A percentile compares a stretch with the other conserved stretches of the same genome.
Conservation (phyloP, 148 eudicot genomes). For the Rhododendron mucronatum region DNA sequence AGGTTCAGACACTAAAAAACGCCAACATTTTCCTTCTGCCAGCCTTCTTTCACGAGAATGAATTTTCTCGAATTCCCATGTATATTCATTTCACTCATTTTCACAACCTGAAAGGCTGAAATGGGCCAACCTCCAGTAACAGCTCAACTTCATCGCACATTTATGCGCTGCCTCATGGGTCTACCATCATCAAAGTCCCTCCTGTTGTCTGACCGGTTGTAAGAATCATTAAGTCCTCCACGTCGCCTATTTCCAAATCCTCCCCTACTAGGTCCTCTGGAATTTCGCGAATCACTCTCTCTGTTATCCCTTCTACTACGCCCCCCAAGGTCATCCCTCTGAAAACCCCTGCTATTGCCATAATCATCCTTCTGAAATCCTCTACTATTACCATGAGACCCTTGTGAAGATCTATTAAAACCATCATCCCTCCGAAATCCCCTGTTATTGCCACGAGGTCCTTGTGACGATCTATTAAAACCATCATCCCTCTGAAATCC, state of each 20-base stretch:
- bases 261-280: slow-evolving; percentile 18
- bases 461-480: slow-evolving; percentile 32
- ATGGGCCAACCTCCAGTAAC: neutral
- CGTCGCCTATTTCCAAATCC: slow-evolving; percentile 30
- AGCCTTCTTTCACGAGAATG: neutral
- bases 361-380: slow-evolving; percentile 1
- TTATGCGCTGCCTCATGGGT: slow-evolving; percentile 38
- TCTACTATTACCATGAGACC: slow-evolving; percentile 16
- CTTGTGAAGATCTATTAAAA: slow-evolving; percentile 29
- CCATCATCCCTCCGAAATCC: slow-evolving; percentile 14
- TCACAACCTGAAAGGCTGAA: neutral
- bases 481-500: slow-evolving; percentile 15
- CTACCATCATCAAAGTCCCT: slow-evolving; percentile 37
- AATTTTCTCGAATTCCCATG: neutral
- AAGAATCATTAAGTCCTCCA: slow-evolving; percentile 23
- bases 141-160: slow-evolving; percentile 42
- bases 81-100: neutral
- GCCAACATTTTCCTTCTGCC: neutral
- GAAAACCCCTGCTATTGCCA: slow-evolving; percentile 5
- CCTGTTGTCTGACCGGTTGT: slow-evolving; percentile 26
- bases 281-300: slow-evolving; percentile 14
- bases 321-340: neutral
- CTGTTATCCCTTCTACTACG: slow-evolving; percentile 14
- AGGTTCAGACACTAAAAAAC: neutral
- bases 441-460: slow-evolving; percentile 12